Evolutionary conservation across 495 filamentous ascomycete species (phyloP).

Genomic region (Hypoxylon subgilvum): DNA sequence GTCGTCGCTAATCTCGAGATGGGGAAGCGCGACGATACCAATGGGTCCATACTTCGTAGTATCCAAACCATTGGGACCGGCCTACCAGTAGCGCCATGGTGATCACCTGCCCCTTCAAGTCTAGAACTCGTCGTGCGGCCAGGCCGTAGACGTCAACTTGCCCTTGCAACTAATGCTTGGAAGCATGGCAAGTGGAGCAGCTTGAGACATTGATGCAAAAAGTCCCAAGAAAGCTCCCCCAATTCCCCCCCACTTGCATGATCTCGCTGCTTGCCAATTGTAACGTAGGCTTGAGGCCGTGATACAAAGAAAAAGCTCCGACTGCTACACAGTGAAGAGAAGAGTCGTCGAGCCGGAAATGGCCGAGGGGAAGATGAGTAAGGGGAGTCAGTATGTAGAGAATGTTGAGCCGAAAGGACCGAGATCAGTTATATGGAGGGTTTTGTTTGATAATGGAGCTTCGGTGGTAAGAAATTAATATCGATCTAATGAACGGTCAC

Average conservation of each 20-base stretch:
- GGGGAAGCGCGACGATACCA: background rate
- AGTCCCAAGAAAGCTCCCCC: constrained; percentile 16
- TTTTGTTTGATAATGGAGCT: background rate
- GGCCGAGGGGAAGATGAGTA: constrained; percentile 15
- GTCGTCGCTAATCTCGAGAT: constrained; percentile 4
- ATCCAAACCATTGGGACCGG: constrained; percentile 41
- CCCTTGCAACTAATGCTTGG: constrained; percentile 25
- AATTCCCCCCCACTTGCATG: constrained; percentile 18
- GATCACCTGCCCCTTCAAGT: constrained; percentile 34
- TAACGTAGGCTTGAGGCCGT: constrained; percentile 18
- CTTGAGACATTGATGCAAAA: constrained; percentile 30
- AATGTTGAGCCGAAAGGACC: constrained; percentile 5
- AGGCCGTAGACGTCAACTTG: constrained; percentile 18
- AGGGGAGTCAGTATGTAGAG: constrained; percentile 6
- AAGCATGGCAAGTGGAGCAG: constrained; percentile 41
- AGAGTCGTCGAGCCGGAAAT: background rate
- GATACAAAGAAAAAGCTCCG: constrained; percentile 21
- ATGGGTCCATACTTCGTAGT: constrained; percentile 26
- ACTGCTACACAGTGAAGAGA: constrained; percentile 6
- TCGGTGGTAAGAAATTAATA: too few relatives aligned
- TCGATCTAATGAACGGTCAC: too few relatives aligned
- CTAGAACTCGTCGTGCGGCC: constrained; percentile 26
- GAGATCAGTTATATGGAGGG: background rate
- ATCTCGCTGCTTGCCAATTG: constrained; percentile 30
- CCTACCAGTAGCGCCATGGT: constrained; percentile 22